A percentile compares a stretch with the other conserved stretches of the same genome.
Conservation (phyloP, 257 asterid species). For the Haberlea rhodopensis region DNA sequence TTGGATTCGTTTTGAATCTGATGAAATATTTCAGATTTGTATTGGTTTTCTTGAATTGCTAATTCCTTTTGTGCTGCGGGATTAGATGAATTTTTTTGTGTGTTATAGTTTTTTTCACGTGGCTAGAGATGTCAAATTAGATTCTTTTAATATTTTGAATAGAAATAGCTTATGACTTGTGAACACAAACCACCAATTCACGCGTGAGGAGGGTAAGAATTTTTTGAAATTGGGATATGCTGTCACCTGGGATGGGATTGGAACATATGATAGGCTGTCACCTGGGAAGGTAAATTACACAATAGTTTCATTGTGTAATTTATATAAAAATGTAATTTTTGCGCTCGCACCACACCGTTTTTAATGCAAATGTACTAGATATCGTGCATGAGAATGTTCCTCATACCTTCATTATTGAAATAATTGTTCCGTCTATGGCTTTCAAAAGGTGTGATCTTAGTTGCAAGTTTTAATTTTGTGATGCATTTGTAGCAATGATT, state of each 20-base stretch:
- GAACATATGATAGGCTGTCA: no score
- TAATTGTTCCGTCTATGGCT: background rate
- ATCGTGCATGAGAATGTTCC: background rate
- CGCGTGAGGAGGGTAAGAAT: background rate
- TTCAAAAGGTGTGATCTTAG: background rate
- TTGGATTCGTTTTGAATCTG: background rate
- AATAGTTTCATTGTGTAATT: background rate
- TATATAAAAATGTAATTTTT: no score
- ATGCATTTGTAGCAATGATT: background rate
- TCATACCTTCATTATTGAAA: background rate
- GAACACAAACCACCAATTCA: background rate
- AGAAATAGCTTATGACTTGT: background rate
- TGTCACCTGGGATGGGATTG: background rate
- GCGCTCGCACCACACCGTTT: background rate
- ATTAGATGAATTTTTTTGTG: background rate
- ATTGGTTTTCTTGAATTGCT: background rate
- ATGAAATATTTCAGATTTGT: background rate
- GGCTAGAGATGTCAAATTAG: background rate
- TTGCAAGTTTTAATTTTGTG: background rate
- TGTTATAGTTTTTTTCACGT: background rate
- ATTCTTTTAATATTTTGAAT: no score
- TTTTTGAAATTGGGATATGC: no score
- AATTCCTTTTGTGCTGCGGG: background rate
- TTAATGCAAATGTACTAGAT: background rate
- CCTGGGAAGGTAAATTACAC: background rate